phyloP scores from a whole-genome alignment of 1,284 basidiomycete species.

The Heterobasidion parviporum region DNA sequence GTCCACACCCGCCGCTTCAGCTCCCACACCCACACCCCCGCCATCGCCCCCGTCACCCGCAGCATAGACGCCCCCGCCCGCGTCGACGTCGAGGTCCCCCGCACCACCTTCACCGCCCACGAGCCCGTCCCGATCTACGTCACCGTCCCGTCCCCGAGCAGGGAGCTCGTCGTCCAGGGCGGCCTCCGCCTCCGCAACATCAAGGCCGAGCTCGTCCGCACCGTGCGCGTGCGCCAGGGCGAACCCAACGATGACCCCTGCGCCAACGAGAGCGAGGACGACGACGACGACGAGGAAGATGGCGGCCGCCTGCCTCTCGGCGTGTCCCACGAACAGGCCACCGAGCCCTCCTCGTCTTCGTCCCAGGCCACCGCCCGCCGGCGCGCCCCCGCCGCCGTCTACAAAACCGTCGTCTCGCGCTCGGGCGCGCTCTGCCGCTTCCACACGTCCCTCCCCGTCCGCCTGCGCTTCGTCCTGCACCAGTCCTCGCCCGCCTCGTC shows the following conservation, averaged over 20 bases:
- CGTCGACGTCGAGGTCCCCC: conserved; percentile 62
- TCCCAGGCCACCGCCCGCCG: conserved; percentile 1
- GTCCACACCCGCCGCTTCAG: conserved; percentile 71
- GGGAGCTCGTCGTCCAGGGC: conserved; percentile 53
- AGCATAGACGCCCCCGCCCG: conserved; percentile 51
- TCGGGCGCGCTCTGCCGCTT: conserved; percentile 77
- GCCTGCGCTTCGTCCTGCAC: conserved; percentile 65
- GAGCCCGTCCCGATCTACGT: conserved; percentile 72
- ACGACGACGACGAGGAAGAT: conserved; percentile 15
- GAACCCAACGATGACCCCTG: conserved; percentile 24
- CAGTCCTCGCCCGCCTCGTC: conserved; percentile 45
- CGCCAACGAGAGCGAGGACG: conserved; percentile 16
- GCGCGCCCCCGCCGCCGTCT: background rate
- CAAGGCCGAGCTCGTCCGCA: conserved; percentile 61
- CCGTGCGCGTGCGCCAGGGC: conserved; percentile 41
- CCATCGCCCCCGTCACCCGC: conserved; percentile 49
- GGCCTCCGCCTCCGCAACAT: conserved; percentile 68
- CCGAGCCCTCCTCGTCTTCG: conserved; percentile 32
- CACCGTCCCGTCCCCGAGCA: conserved; percentile 61
- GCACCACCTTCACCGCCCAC: conserved; percentile 56
- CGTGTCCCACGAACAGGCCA: conserved; percentile 10
- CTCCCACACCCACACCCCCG: conserved; percentile 47
- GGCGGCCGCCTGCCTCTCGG: conserved; percentile 9
- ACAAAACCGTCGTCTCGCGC: conserved; percentile 48
- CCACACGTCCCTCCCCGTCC: conserved; percentile 58